A percentile compares a stretch with the other conserved stretches of the same genome.
These are phyloP conservation scores for Emergomyces orientalis DNA, from an alignment of 2,329 filamentous ascomycete species.

Conservation along the genomic window DNA sequence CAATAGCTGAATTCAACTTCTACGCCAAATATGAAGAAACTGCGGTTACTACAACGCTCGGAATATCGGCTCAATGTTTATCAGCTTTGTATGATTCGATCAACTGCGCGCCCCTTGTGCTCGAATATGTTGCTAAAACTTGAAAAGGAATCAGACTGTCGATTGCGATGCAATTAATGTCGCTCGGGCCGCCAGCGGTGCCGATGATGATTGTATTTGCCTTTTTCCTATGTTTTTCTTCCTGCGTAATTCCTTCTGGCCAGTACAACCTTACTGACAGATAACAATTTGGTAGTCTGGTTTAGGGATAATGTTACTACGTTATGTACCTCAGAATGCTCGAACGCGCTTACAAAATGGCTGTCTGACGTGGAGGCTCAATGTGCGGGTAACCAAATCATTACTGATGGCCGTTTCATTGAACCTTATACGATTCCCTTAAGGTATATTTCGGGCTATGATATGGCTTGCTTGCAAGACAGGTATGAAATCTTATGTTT, in stretches of 20 bases:
- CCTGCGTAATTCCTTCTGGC: background rate
- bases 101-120: background rate
- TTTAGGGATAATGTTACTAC: constrained; percentile 13
- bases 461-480: constrained; percentile 15
- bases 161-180: constrained; percentile 15
- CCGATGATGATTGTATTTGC: constrained; percentile 14
- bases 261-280: background rate
- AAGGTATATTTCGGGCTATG: constrained; percentile 15
- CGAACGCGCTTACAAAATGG: constrained; percentile 13
- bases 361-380: constrained; percentile 13
- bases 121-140: background rate
- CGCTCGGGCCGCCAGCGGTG: constrained; percentile 13
- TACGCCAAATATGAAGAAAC: constrained; percentile 15
- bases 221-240: background rate
- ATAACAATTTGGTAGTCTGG: constrained; percentile 11
- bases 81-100: constrained; percentile 13
- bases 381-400: constrained; percentile 12
- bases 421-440: constrained; percentile 15
- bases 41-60: constrained; percentile 11
- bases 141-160: constrained; percentile 15
- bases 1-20: constrained; percentile 14
- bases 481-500: constrained; percentile 8
- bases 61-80: constrained; percentile 13
- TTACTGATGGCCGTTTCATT: constrained; percentile 11
- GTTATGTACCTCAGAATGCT: constrained; percentile 14